Percentiles rank a stretch among this genome's conserved stretches.
phyloP scores from a whole-genome alignment of 257 asterid genomes.

The Nicotiana sylvestris region DNA sequence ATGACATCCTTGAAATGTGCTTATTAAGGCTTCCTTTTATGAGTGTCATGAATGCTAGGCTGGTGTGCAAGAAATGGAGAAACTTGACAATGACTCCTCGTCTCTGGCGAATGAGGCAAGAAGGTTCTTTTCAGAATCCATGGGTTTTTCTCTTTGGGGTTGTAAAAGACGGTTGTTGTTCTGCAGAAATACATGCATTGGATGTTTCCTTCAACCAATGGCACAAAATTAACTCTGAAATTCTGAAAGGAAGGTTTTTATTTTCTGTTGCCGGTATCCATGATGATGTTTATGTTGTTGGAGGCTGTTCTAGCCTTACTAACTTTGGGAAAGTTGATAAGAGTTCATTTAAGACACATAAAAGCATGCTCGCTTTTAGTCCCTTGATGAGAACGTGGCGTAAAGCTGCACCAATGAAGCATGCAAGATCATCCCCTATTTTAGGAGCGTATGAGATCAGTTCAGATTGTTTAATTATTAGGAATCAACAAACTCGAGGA shows the following conservation, averaged over 20 bases:
- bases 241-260: conserved; percentile 69
- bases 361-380: conserved; percentile 64
- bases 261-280: conserved; percentile 68
- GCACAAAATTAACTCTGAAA: conserved; percentile 70
- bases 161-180: conserved; percentile 75
- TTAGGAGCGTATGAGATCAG: conserved; percentile 69
- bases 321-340: conserved; percentile 79
- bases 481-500: conserved; percentile 50
- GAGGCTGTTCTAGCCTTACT: conserved; percentile 94
- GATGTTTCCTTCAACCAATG: conserved; percentile 68
- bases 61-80: conserved; percentile 93
- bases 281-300: conserved; percentile 65
- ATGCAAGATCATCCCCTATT: conserved; percentile 78
- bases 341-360: conserved; percentile 84
- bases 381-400: conserved; percentile 77
- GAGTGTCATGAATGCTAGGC: conserved; percentile 76
- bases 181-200: conserved; percentile 79
- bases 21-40: conserved; percentile 76
- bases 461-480: conserved; percentile 40
- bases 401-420: conserved; percentile 78
- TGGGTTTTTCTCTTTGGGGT: conserved; percentile 88
- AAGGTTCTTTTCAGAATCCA: conserved; percentile 59
- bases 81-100: conserved; percentile 47
- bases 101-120: conserved; percentile 74
- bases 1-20: conserved; percentile 55